A percentile compares a stretch with the other conserved stretches of the same genome.
phyloP scores from a whole-genome alignment of 139 green algal genomes.

The Chlorella ohadii region DNA sequence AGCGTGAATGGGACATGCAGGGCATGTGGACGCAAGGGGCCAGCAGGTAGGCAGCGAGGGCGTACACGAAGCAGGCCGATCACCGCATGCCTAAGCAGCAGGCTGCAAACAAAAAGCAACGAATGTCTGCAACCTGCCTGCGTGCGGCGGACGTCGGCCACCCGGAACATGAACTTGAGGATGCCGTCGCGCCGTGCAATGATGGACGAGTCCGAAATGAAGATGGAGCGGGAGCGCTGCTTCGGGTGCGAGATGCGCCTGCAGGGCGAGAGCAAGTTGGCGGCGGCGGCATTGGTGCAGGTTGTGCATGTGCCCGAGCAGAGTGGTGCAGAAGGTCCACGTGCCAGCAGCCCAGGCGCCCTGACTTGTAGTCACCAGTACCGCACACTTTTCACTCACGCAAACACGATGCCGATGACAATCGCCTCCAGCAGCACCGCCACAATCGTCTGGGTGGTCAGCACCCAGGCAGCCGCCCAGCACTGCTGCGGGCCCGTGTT shows the following conservation, averaged over 20 bases:
- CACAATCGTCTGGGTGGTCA: conserved; percentile 77
- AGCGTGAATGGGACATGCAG: too few species aligned
- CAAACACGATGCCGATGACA: conserved; percentile 86
- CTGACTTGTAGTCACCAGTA: too few species aligned
- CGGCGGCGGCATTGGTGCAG: neutral
- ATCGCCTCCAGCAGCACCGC: conserved; percentile 79
- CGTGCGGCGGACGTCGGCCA: conserved; percentile 81
- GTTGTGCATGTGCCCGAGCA: too few species aligned
- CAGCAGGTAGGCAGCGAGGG: too few species aligned
- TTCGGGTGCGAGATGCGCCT: conserved; percentile 81
- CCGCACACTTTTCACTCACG: too few species aligned
- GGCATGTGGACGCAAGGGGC: too few species aligned
- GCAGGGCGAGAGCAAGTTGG: neutral
- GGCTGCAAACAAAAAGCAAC: too few species aligned
- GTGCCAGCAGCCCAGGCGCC: too few species aligned
- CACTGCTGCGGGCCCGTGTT: conserved; percentile 77
- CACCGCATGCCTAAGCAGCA: too few species aligned
- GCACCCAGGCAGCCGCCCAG: conserved; percentile 64
- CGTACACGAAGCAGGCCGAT: too few species aligned
- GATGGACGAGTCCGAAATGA: conserved; percentile 82
- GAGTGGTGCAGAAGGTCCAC: too few species aligned
- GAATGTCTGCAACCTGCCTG: conserved; percentile 43
- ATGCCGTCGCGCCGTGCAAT: conserved; percentile 85
- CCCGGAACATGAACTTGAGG: conserved; percentile 93
- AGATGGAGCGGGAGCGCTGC: conserved; percentile 82